These are phyloP conservation scores for Hypoxylon sp. DNA, from an alignment of 2,329 filamentous ascomycete genomes.

Conservation along the genomic window DNA sequence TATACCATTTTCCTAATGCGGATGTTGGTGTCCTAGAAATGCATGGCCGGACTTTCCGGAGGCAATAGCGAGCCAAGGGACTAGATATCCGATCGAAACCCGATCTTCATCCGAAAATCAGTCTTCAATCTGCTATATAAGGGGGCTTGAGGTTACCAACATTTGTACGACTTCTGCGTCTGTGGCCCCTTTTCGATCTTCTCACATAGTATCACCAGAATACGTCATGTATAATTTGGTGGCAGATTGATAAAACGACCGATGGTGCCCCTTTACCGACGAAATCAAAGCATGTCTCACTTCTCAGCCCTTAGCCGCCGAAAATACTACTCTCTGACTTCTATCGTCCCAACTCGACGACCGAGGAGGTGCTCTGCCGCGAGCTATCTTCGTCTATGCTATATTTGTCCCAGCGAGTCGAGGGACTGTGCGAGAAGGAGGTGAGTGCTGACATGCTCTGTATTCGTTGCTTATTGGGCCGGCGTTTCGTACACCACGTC, in stretches of 20 bases:
- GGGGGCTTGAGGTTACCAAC: constrained; percentile 4
- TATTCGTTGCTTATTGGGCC: not conserved
- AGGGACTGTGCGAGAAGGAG: not conserved
- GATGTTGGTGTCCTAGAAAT: not conserved
- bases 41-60: no score
- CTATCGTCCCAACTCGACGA: not conserved
- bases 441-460: not conserved
- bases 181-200: not conserved
- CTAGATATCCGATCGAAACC: no score
- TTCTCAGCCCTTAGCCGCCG: not conserved
- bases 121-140: not conserved
- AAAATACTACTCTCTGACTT: not conserved
- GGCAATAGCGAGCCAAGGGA: not conserved
- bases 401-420: not conserved
- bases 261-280: not conserved
- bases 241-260: not conserved
- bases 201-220: constrained; percentile 5
- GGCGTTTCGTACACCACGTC: not conserved
- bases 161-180: not conserved
- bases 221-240: constrained; percentile 4
- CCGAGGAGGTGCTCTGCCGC: not conserved
- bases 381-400: not conserved
- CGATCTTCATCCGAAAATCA: no score
- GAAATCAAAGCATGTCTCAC: not conserved
- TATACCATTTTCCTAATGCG: not conserved